phyloP scores from a whole-genome alignment of 306 rosid genomes.

The Biancaea sappan region DNA sequence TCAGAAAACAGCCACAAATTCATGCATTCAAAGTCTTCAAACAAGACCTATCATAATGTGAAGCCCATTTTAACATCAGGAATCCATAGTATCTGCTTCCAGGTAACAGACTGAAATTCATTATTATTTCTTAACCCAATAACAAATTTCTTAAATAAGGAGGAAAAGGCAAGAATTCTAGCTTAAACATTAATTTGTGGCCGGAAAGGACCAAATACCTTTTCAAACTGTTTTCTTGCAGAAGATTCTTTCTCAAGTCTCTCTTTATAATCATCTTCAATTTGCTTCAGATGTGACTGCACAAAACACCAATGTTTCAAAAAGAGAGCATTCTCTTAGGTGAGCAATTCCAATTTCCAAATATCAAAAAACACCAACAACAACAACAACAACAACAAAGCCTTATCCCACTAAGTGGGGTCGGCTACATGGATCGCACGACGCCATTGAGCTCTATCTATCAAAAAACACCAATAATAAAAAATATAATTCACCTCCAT shows the following conservation, averaged over 20 bases:
- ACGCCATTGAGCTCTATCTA: too few species aligned
- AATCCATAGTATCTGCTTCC: background rate
- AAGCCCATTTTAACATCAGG: background rate
- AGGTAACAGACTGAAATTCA: background rate
- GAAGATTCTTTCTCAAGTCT: constrained; percentile 74
- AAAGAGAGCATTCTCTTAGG: background rate
- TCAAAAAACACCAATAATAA: constrained; percentile 6
- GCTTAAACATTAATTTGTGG: constrained; percentile 14
- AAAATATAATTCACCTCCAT: constrained; percentile 66
- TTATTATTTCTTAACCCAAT: constrained; percentile 9
- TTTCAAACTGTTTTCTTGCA: constrained; percentile 61
- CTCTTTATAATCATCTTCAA: constrained; percentile 69
- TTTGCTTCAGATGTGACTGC: constrained; percentile 80
- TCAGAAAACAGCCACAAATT: background rate
- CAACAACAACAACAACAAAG: too few species aligned
- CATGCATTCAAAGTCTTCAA: constrained; percentile 21
- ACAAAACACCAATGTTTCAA: constrained; percentile 27
- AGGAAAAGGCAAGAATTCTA: background rate
- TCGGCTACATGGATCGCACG: too few species aligned
- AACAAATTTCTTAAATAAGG: background rate
- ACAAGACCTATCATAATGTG: constrained; percentile 4
- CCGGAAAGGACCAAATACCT: constrained; percentile 49
- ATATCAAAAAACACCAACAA: constrained; percentile 1
- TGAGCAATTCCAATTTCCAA: constrained; percentile 20
- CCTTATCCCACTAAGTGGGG: too few species aligned